These are phyloP conservation scores for Thielaviopsis euricoi DNA, from an alignment of 2,329 filamentous ascomycete species.

Conservation along the genomic window DNA sequence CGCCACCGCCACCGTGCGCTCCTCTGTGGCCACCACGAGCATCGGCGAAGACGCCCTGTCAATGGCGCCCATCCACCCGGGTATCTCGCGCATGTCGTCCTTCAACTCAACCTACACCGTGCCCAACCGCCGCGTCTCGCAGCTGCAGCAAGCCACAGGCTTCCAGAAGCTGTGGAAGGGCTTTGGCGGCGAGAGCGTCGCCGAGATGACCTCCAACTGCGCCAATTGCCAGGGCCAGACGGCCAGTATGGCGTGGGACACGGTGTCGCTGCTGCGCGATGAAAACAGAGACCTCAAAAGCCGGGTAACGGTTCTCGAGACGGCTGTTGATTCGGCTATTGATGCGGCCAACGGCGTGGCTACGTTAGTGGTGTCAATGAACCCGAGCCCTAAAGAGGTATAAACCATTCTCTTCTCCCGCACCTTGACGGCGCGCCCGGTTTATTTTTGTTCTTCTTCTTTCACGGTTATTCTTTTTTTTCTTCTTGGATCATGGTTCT, in stretches of 20 bases:
- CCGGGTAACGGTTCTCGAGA: constrained; percentile 41
- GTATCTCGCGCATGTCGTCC: constrained; percentile 20
- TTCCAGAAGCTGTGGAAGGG: constrained; percentile 16
- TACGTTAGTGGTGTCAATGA: constrained; percentile 8
- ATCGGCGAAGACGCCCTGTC: neutral
- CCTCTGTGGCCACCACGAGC: neutral
- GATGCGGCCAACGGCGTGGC: constrained; percentile 41
- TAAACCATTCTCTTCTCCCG: neutral
- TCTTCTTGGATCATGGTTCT: neutral
- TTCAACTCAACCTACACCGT: constrained; percentile 15
- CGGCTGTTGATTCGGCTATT: constrained; percentile 42
- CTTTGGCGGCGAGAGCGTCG: constrained; percentile 22
- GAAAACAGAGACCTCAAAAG: constrained; percentile 47
- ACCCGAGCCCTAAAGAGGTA: neutral
- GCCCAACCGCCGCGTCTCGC: constrained; percentile 11
- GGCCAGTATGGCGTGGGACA: constrained; percentile 46
- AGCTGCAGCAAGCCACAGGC: constrained; percentile 10
- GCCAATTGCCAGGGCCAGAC: constrained; percentile 41
- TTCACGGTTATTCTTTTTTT: neutral
- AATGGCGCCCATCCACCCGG: neutral
- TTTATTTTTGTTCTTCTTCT: constrained; percentile 1
- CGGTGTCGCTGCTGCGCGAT: constrained; percentile 41
- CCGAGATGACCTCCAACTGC: constrained; percentile 22
- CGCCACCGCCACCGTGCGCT: neutral
- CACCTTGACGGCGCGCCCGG: neutral